A percentile compares a stretch with the other conserved stretches of the same genome.
These are phyloP conservation scores for Cephalotrichum gorgonifer DNA, from an alignment of 2,329 filamentous ascomycete genomes.

Conservation along the genomic window DNA sequence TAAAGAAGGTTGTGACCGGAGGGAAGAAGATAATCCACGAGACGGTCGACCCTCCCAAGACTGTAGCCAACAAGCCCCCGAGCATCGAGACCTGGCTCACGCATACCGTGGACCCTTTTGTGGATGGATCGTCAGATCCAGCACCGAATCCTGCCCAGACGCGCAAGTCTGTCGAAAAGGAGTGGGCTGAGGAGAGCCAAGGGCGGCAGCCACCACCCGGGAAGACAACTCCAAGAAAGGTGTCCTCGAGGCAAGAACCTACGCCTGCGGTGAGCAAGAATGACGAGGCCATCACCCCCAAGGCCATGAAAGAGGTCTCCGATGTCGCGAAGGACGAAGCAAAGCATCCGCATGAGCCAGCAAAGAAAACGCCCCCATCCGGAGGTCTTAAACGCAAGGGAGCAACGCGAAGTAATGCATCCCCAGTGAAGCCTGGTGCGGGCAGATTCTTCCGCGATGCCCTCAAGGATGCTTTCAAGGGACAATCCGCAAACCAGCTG, in stretches of 20 bases:
- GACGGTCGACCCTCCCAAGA: conserved; percentile 42
- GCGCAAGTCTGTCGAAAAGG: conserved; percentile 22
- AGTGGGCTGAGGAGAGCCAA: conserved; percentile 11
- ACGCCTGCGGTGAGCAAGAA: neutral
- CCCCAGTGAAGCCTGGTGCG: conserved; percentile 33
- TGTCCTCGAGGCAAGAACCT: neutral
- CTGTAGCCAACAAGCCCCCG: conserved; percentile 42
- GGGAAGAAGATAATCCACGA: conserved; percentile 57
- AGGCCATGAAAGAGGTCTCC: conserved; percentile 13
- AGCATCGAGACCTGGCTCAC: conserved; percentile 59
- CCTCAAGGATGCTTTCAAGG: conserved; percentile 51
- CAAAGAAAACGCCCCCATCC: conserved; percentile 21
- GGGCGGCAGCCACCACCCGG: neutral
- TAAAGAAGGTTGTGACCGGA: conserved; percentile 54
- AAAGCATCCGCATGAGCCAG: conserved; percentile 2
- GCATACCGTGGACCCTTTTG: conserved; percentile 51
- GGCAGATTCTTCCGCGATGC: conserved; percentile 47
- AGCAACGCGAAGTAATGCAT: conserved; percentile 40
- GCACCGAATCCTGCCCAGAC: conserved; percentile 12
- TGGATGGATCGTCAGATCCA: conserved; percentile 25
- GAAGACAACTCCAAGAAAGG: neutral
- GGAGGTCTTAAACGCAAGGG: conserved; percentile 42
- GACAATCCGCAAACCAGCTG: conserved; percentile 42
- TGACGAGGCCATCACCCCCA: conserved; percentile 2
- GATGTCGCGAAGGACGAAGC: conserved; percentile 10